These are phyloP conservation scores for Blastobotrys illinoisensis DNA, from an alignment of 1,139 yeast species.

Conservation along the genomic window DNA sequence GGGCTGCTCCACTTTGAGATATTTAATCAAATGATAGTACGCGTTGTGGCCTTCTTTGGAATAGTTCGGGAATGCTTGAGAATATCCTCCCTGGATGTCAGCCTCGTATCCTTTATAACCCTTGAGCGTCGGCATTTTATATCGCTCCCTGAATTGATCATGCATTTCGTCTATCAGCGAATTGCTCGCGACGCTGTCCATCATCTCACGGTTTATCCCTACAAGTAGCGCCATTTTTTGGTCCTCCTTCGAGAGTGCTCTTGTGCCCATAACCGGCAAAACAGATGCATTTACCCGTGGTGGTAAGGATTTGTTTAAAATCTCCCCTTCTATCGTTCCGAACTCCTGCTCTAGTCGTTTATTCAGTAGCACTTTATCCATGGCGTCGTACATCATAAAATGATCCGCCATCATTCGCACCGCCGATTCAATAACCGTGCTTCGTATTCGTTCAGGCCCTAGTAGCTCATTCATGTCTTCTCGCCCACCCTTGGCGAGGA, in stretches of 20 bases:
- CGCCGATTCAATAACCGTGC: slow-evolving; percentile 24
- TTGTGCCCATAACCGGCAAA: not conserved
- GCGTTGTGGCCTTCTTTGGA: not conserved
- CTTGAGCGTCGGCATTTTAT: not conserved
- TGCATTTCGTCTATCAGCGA: not conserved
- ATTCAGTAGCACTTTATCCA: slow-evolving; percentile 21
- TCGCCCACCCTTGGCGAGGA: slow-evolving; percentile 2
- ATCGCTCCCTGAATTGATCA: not conserved
- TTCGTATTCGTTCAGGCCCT: slow-evolving; percentile 21
- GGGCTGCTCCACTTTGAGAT: slow-evolving; percentile 5
- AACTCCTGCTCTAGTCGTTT: slow-evolving; percentile 15
- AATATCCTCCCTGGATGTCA: not conserved
- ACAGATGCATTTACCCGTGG: not conserved
- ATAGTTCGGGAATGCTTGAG: not conserved
- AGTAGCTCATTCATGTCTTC: slow-evolving; percentile 18
- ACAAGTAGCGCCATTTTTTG: not conserved
- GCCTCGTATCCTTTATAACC: not conserved
- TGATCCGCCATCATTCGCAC: slow-evolving; percentile 28
- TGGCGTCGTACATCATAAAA: slow-evolving; percentile 23
- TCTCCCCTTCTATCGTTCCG: slow-evolving; percentile 1
- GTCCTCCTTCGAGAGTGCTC: not conserved
- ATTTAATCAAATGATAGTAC: slow-evolving; percentile 1
- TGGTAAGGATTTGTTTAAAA: not conserved
- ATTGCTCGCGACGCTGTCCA: not conserved
- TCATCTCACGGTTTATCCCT: not conserved